Evolutionary conservation across 768 basidiomycete genomes (phyloP).

Genomic region (Gloeophyllum trabeum): DNA sequence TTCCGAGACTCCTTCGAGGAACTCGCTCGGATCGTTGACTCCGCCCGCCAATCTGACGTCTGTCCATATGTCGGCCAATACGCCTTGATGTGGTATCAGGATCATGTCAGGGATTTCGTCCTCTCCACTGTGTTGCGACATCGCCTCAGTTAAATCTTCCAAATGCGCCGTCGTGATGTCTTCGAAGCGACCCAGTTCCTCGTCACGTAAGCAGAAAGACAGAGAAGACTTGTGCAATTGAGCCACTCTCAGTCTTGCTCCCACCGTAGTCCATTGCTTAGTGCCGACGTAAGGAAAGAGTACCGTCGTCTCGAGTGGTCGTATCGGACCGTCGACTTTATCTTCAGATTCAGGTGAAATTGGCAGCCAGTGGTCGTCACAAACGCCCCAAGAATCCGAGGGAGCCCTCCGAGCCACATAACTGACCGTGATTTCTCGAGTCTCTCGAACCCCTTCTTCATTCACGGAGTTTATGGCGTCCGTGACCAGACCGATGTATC

Average conservation of each 20-base stretch:
- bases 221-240: conserved; percentile 11
- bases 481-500: conserved; percentile 15
- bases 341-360: not conserved
- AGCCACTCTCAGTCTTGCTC: conserved; percentile 11
- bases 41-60: conserved; percentile 12
- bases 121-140: conserved; percentile 1
- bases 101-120: conserved; percentile 2
- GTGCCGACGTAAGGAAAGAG: conserved; percentile 14
- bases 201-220: conserved; percentile 12
- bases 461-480: conserved; percentile 6
- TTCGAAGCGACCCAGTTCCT: conserved; percentile 14
- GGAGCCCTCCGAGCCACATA: conserved; percentile 10
- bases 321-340: not conserved
- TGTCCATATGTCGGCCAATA: conserved; percentile 14
- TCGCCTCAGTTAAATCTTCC: not conserved
- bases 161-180: conserved; percentile 4
- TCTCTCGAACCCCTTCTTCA: conserved; percentile 5
- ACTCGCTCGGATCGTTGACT: conserved; percentile 8
- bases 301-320: conserved; percentile 9
- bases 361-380: conserved; percentile 1
- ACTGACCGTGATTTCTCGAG: conserved; percentile 12
- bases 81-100: conserved; percentile 4
- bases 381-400: not conserved
- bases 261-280: conserved; percentile 15
- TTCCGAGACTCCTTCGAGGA: conserved; percentile 12